phyloP scores from a whole-genome alignment of 2,329 filamentous ascomycete species.

The Chalaropsis thielavioides region DNA sequence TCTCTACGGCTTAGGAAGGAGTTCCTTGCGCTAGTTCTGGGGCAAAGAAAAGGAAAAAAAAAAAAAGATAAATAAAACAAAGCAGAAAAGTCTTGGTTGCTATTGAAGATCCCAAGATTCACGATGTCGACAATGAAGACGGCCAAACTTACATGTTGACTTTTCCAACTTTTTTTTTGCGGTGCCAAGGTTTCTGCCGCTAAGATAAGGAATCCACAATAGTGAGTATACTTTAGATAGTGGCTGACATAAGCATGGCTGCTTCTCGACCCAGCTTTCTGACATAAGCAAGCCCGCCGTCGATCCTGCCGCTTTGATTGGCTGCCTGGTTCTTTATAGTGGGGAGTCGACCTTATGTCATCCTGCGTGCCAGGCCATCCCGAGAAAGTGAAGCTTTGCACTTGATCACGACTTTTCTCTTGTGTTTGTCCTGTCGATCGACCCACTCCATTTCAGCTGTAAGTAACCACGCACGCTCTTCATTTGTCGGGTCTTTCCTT shows the following conservation, averaged over 20 bases:
- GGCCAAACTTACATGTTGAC: background rate
- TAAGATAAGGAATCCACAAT: background rate
- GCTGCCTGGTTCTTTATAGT: conserved; percentile 1
- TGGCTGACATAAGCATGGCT: background rate
- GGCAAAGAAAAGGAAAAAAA: background rate
- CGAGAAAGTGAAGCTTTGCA: conserved; percentile 7
- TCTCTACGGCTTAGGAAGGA: background rate
- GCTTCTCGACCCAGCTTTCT: background rate
- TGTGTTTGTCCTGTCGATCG: background rate
- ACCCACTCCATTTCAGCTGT: conserved; percentile 7
- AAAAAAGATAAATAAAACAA: background rate
- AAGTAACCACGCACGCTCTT: background rate
- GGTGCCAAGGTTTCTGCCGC: conserved; percentile 5
- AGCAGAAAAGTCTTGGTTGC: background rate
- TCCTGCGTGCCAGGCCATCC: conserved; percentile 1
- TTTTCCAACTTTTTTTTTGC: conserved; percentile 15
- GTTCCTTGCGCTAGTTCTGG: no score
- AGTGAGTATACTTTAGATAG: background rate
- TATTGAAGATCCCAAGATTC: background rate
- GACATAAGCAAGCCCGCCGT: background rate
- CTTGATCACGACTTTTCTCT: conserved; percentile 3
- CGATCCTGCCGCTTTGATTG: conserved; percentile 2
- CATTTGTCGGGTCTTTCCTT: no score
- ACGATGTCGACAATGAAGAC: background rate
- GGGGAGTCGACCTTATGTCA: conserved; percentile 6